Evolutionary conservation across 176 grass and related monocot species (phyloP).

Genomic region (Oryza glaberrima): DNA sequence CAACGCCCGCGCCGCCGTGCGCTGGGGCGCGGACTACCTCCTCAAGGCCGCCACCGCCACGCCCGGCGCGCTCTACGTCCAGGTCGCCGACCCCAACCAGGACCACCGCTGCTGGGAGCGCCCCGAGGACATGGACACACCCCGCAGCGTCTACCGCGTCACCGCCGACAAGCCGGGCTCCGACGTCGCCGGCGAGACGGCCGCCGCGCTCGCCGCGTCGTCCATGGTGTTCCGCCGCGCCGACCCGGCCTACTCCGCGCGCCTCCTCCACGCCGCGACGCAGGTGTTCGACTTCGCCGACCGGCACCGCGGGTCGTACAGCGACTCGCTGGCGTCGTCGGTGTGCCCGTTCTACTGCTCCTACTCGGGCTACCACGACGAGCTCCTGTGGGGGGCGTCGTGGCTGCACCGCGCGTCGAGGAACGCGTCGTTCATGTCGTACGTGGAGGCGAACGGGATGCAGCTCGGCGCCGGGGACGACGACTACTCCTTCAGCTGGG

Average conservation of each 20-base stretch:
- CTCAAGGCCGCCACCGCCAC: slow-evolving; percentile 84
- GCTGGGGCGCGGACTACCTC: slow-evolving; percentile 95
- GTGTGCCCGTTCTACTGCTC: slow-evolving; percentile 88
- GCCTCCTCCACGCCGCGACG: slow-evolving; percentile 54
- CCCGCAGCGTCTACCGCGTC: slow-evolving; percentile 67
- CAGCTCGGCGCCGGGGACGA: slow-evolving; percentile 71
- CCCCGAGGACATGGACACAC: slow-evolving; percentile 93
- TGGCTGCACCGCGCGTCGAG: slow-evolving; percentile 86
- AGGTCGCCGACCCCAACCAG: slow-evolving; percentile 75
- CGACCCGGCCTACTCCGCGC: slow-evolving; percentile 64
- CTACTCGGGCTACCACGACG: slow-evolving; percentile 92
- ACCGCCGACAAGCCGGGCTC: slow-evolving; percentile 58
- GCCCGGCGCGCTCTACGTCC: slow-evolving; percentile 64
- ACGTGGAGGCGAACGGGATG: slow-evolving; percentile 59
- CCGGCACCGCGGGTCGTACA: slow-evolving; percentile 72
- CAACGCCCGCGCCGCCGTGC: slow-evolving; percentile 67
- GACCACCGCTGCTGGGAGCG: slow-evolving; percentile 92
- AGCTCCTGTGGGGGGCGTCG: slow-evolving; percentile 87
- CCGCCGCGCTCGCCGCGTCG: slow-evolving; percentile 72
- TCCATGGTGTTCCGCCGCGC: slow-evolving; percentile 72
- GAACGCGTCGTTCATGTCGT: slow-evolving; percentile 72
- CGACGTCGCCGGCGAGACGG: slow-evolving; percentile 88
- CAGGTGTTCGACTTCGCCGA: slow-evolving; percentile 75
- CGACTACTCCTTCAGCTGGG: slow-evolving; percentile 90
- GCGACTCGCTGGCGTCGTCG: slow-evolving; percentile 50